Percentiles rank a stretch among this genome's conserved stretches.
These are phyloP conservation scores for Gossypium turneri DNA, from an alignment of 345 rosid species.

Conservation along the genomic window DNA sequence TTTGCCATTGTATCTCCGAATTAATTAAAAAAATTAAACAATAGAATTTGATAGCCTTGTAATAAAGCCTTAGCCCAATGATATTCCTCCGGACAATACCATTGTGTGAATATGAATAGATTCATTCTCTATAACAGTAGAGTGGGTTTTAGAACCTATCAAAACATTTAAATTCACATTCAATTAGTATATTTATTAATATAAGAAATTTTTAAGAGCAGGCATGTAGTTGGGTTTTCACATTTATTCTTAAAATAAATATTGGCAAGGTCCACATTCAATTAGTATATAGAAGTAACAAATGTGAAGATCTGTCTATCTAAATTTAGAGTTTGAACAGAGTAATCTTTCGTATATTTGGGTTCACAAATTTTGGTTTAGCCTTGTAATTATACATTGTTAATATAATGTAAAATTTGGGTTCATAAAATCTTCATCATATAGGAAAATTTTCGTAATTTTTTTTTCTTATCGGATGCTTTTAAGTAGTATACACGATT, in stretches of 20 bases:
- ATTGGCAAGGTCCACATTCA: too few species aligned
- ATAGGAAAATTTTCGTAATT: background rate
- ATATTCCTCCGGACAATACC: conserved; percentile 38
- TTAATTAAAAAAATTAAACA: background rate
- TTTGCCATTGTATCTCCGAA: background rate
- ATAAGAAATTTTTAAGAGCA: too few species aligned
- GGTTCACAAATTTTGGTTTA: background rate
- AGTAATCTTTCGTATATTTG: background rate
- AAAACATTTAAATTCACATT: conserved; percentile 11
- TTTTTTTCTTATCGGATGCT: background rate
- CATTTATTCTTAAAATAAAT: too few species aligned
- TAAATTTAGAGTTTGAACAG: background rate
- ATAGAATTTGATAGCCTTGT: background rate
- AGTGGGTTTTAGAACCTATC: conserved; percentile 80
- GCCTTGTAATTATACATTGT: too few species aligned
- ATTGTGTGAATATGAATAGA: conserved; percentile 80
- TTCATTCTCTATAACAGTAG: conserved; percentile 53
- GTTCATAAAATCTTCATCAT: background rate
- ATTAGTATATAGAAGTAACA: background rate
- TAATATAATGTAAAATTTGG: too few species aligned
- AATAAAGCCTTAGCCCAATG: background rate
- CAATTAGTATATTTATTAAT: background rate
- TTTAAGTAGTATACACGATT: background rate
- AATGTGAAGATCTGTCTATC: background rate
- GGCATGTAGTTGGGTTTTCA: too few species aligned